Evolutionary conservation across 1,284 basidiomycete genomes (phyloP).

Genomic region (Ustilago bromivora): DNA sequence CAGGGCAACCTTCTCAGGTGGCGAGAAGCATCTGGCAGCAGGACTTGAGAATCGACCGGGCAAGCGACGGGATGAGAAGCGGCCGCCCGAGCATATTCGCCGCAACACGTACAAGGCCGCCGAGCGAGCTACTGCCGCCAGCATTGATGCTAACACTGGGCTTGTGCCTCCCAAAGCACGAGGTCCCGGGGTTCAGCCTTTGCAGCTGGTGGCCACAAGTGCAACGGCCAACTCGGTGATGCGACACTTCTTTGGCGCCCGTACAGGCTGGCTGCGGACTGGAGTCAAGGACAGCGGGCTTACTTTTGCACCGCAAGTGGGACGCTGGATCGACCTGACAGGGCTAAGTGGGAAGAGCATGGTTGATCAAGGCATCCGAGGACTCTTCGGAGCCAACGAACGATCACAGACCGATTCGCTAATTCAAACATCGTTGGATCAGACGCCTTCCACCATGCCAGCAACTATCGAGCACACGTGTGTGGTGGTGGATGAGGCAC

Average conservation of each 20-base stretch:
- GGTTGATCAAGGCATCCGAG: conserved; percentile 45
- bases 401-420: conserved; percentile 34
- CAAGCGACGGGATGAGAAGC: conserved; percentile 45
- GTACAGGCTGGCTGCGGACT: conserved; percentile 67
- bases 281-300: conserved; percentile 51
- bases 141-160: conserved; percentile 19
- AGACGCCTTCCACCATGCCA: conserved; percentile 45
- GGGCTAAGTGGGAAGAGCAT: conserved; percentile 57
- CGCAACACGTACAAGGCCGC: conserved; percentile 57
- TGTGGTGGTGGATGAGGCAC: conserved; percentile 61
- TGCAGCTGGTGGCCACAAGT: conserved; percentile 64
- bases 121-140: conserved; percentile 22
- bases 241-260: conserved; percentile 66
- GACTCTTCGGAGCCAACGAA: conserved; percentile 41
- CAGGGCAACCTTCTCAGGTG: conserved; percentile 61
- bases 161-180: conserved; percentile 45
- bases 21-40: conserved; percentile 50
- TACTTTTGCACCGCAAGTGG: conserved; percentile 43
- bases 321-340: conserved; percentile 66
- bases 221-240: conserved; percentile 68
- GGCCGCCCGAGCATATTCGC: conserved; percentile 57
- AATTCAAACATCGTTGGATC: conserved; percentile 28
- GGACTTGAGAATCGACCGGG: conserved; percentile 60
- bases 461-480: conserved; percentile 61
- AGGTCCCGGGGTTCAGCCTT: conserved; percentile 36